phyloP scores from a whole-genome alignment of 2,329 filamentous ascomycete species.

The Claviceps quebecensis region DNA sequence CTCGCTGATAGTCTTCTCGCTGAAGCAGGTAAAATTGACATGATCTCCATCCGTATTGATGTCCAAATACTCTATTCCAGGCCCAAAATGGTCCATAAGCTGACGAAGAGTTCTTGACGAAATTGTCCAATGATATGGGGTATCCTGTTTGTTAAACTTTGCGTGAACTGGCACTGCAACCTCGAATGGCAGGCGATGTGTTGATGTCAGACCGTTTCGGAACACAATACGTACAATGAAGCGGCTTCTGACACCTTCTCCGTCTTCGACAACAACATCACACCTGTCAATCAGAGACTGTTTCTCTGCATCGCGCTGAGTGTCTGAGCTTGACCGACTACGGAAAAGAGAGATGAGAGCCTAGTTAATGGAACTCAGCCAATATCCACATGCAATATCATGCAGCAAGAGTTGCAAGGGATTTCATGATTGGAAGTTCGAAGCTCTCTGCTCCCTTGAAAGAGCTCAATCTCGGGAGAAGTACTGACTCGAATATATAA shows the following conservation, averaged over 20 bases:
- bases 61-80: conserved; percentile 67
- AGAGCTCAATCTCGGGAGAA: background rate
- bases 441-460: background rate
- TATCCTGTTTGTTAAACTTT: conserved; percentile 53
- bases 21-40: conserved; percentile 69
- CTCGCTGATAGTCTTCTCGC: conserved; percentile 60
- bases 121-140: conserved; percentile 58
- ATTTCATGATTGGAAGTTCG: background rate
- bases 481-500: conserved; percentile 52
- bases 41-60: conserved; percentile 61
- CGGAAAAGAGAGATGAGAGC: conserved; percentile 63
- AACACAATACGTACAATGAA: conserved; percentile 62
- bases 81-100: conserved; percentile 67
- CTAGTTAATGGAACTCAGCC: conserved; percentile 19
- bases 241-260: conserved; percentile 55
- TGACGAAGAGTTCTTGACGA: conserved; percentile 57
- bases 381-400: background rate
- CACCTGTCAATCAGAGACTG: conserved; percentile 61
- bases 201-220: conserved; percentile 64
- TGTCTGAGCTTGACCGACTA: conserved; percentile 45
- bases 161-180: conserved; percentile 60
- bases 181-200: conserved; percentile 64
- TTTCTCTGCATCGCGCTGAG: conserved; percentile 41
- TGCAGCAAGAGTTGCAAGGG: background rate
- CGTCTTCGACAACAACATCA: conserved; percentile 60